phyloP scores from a whole-genome alignment of 1,284 basidiomycete species.

The Mycena sp. region DNA sequence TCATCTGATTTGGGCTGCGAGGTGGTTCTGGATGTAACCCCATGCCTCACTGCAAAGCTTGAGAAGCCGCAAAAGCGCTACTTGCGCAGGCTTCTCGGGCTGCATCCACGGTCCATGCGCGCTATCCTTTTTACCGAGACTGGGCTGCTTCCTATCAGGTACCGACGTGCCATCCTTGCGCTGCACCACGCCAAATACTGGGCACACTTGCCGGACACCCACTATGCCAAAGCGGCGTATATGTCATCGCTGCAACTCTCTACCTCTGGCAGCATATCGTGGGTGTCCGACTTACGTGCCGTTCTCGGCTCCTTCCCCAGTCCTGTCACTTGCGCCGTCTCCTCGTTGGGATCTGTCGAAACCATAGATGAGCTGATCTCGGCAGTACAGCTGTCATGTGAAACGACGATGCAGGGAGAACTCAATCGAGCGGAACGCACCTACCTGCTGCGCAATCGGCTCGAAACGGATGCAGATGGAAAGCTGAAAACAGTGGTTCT shows the following conservation, averaged over 20 bases:
- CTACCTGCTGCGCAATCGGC: too few relatives aligned
- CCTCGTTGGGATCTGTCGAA: background rate
- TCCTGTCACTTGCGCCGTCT: background rate
- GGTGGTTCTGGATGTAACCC: constrained; percentile 23
- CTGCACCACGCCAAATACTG: constrained; percentile 2
- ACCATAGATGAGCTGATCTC: background rate
- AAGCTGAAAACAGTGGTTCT: background rate
- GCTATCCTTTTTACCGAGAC: constrained; percentile 38
- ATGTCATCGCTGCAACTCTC: background rate
- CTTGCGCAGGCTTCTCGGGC: constrained; percentile 23
- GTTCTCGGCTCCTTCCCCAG: background rate
- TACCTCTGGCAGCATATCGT: too few relatives aligned
- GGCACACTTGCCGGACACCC: background rate
- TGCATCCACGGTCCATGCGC: constrained; percentile 25
- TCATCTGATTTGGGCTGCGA: constrained; percentile 42
- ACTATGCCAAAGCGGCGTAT: background rate
- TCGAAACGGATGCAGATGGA: too few relatives aligned
- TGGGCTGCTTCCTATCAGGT: too few relatives aligned
- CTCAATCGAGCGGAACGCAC: too few relatives aligned
- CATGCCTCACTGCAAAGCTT: constrained; percentile 31
- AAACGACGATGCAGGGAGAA: too few relatives aligned
- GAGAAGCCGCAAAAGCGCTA: constrained; percentile 25
- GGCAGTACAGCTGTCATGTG: too few relatives aligned
- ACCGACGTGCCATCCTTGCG: constrained; percentile 29
- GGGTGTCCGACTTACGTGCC: background rate